Percentiles rank a stretch among this genome's conserved stretches.
Conservation (phyloP, 2,329 filamentous ascomycete species). For the Ambrosiella xylebori region DNA sequence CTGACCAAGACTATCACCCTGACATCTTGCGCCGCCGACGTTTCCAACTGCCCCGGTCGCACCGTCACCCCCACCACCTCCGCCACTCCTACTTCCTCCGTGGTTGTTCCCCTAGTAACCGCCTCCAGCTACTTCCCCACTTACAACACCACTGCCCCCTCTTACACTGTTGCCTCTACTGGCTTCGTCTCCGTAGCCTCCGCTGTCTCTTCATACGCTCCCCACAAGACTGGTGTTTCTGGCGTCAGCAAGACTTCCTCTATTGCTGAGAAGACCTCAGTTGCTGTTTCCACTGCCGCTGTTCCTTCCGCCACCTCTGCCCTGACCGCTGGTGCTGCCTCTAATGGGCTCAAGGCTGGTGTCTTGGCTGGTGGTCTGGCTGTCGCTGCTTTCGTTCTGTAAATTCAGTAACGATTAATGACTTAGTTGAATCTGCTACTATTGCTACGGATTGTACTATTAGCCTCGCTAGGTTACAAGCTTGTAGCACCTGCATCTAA, state of each 20-base stretch:
- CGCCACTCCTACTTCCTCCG: not conserved
- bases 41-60: conserved; percentile 13
- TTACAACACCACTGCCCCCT: conserved; percentile 9
- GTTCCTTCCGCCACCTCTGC: conserved; percentile 4
- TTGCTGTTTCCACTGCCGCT: not conserved
- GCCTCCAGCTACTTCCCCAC: conserved; percentile 10
- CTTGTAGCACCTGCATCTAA: not conserved
- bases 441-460: not conserved
- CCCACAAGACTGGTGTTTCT: conserved; percentile 6
- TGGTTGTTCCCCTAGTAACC: not conserved
- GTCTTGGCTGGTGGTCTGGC: conserved; percentile 12
- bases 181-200: conserved; percentile 9
- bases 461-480: not conserved
- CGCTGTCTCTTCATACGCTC: conserved; percentile 7
- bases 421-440: not conserved
- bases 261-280: conserved; percentile 1
- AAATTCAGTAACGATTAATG: not conserved
- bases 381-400: conserved; percentile 12
- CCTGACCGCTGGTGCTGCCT: conserved; percentile 6
- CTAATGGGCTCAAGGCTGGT: conserved; percentile 8
- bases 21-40: conserved; percentile 13
- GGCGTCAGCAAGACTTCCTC: not conserved
- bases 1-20: conserved; percentile 14
- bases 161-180: conserved; percentile 5
- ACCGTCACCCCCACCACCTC: conserved; percentile 1